Percentiles rank a stretch among this genome's conserved stretches.
phyloP scores from a whole-genome alignment of 202 grass and related monocot genomes.

The Bolboschoenoplectus hybrid region DNA sequence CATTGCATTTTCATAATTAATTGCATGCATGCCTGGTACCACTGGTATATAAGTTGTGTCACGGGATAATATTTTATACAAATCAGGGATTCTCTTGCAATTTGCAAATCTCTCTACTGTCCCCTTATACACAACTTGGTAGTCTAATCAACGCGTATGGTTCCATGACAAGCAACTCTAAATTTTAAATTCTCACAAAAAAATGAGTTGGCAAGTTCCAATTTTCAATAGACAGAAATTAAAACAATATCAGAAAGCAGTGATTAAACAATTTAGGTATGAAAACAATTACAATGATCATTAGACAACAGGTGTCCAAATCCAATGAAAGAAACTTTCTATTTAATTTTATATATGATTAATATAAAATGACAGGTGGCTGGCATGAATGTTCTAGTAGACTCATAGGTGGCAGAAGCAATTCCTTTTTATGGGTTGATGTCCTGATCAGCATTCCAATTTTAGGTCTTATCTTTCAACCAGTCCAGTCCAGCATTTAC shows the following conservation, averaged over 20 bases:
- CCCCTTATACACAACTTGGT: background rate
- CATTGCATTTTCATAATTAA: background rate
- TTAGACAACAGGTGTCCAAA: background rate
- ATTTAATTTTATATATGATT: background rate
- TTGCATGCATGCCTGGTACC: background rate
- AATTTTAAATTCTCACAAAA: background rate
- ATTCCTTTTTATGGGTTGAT: background rate
- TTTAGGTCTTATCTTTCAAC: background rate
- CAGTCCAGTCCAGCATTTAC: background rate
- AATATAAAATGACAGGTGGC: background rate
- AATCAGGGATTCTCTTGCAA: background rate
- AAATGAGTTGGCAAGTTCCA: background rate
- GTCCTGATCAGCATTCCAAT: background rate
- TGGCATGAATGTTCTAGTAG: background rate
- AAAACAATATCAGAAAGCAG: background rate
- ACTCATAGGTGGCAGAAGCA: background rate
- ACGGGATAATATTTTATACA: slow-evolving; percentile 5
- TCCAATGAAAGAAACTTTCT: background rate
- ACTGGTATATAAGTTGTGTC: background rate
- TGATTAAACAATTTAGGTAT: background rate
- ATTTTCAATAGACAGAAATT: background rate
- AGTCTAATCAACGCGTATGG: background rate
- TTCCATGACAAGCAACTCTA: background rate
- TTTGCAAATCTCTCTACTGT: slow-evolving; percentile 17
- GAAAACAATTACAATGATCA: background rate